Evolutionary conservation across 805 yeast genomes (phyloP).

Genomic region (Saturnispora ahearnii): DNA sequence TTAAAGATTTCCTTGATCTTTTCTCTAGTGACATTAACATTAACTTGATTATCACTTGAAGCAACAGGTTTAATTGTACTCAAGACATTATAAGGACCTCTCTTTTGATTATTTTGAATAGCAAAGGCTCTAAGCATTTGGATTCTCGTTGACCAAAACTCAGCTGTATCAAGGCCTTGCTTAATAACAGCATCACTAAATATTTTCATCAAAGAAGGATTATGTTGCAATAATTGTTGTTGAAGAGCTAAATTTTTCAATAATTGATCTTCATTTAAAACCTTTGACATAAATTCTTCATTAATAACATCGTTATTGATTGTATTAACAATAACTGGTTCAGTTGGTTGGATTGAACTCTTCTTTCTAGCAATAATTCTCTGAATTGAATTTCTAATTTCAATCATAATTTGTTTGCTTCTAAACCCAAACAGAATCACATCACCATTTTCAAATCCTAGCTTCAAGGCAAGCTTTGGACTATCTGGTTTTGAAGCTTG

Average conservation of each 20-base stretch:
- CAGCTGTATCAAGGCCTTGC: conserved; percentile 63
- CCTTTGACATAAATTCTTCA: conserved; percentile 6
- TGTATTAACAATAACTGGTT: conserved; percentile 18
- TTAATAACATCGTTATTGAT: neutral
- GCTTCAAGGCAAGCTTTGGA: conserved; percentile 57
- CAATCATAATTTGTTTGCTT: conserved; percentile 67
- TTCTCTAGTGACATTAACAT: conserved; percentile 85
- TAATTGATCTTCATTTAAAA: conserved; percentile 28
- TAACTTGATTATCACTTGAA: conserved; percentile 84
- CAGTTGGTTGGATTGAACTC: conserved; percentile 37
- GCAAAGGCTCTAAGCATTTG: conserved; percentile 81
- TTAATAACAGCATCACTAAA: conserved; percentile 85
- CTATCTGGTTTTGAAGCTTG: conserved; percentile 64
- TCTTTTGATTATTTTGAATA: conserved; percentile 69
- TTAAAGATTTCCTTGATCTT: conserved; percentile 83
- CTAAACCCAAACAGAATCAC: conserved; percentile 51
- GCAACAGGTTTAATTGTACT: conserved; percentile 93
- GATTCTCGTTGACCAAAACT: conserved; percentile 81
- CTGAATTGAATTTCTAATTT: conserved; percentile 57
- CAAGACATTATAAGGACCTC: conserved; percentile 89
- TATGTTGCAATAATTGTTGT: conserved; percentile 63
- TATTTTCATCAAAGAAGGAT: conserved; percentile 57
- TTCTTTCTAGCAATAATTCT: conserved; percentile 60
- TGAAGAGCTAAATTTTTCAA: conserved; percentile 70
- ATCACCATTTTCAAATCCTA: conserved; percentile 28